Percentiles rank a stretch among this genome's conserved stretches.
phyloP scores from a whole-genome alignment of 768 basidiomycete species.

The Trametes meyenii region DNA sequence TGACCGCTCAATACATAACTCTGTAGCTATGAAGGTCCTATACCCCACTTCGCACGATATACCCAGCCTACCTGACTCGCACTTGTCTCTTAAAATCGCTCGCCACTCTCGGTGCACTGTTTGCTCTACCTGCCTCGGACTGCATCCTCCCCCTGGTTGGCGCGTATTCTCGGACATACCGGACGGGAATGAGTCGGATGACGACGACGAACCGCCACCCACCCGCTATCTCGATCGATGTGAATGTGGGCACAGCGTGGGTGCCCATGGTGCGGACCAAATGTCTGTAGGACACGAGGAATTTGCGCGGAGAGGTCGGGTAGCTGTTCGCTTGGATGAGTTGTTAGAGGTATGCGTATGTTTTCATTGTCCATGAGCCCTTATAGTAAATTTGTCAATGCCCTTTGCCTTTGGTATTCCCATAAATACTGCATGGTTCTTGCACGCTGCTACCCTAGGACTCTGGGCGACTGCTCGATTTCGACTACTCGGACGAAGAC shows the following conservation, averaged over 20 bases:
- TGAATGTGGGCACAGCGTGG: conserved; percentile 67
- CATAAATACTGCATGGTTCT: background rate
- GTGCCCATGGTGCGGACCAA: conserved; percentile 69
- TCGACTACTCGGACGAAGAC: conserved; percentile 72
- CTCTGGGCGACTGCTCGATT: conserved; percentile 75
- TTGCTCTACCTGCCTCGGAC: conserved; percentile 69
- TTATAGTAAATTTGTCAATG: background rate
- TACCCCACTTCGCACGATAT: conserved; percentile 67
- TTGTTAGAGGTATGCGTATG: conserved; percentile 64
- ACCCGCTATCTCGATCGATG: conserved; percentile 59
- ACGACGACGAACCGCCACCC: conserved; percentile 52
- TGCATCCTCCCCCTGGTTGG: conserved; percentile 61
- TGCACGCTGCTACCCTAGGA: conserved; percentile 51
- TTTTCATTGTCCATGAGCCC: background rate
- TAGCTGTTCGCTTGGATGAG: conserved; percentile 82
- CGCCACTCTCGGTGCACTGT: conserved; percentile 73
- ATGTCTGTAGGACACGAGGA: conserved; percentile 58
- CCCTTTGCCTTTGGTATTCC: background rate
- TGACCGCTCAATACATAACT: background rate
- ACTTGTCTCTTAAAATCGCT: conserved; percentile 75
- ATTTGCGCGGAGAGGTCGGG: conserved; percentile 69
- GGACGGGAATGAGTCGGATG: conserved; percentile 72
- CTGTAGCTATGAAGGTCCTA: conserved; percentile 54
- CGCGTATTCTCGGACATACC: conserved; percentile 56
- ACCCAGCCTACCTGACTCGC: conserved; percentile 49